Percentiles rank a stretch among this genome's conserved stretches.
Conservation (phyloP, 345 rosid species). For the Lumnitzera racemosa region DNA sequence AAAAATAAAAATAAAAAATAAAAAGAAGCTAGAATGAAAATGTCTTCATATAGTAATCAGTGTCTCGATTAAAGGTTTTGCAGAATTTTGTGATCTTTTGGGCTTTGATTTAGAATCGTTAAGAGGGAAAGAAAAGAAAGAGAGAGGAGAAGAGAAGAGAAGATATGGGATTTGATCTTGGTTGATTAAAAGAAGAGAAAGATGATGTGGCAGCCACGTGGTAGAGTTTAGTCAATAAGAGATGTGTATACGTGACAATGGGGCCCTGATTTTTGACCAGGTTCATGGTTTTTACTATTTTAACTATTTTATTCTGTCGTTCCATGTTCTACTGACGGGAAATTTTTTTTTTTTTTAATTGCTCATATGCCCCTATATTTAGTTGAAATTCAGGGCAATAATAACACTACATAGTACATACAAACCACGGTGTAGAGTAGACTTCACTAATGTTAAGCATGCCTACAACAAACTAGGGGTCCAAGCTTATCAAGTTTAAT, state of each 20-base stretch:
- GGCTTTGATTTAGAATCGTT: conserved; percentile 26
- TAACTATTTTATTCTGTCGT: no score
- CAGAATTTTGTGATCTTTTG: background rate
- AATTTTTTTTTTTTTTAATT: no score
- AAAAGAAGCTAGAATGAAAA: background rate
- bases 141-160: background rate
- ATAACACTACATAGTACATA: no score
- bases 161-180: background rate
- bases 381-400: no score
- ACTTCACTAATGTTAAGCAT: no score
- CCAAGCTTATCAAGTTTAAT: no score
- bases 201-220: conserved; percentile 31
- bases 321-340: no score
- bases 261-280: conserved; percentile 10
- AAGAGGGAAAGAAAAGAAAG: conserved; percentile 19
- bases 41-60: no score
- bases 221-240: conserved; percentile 12
- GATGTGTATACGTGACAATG: conserved; percentile 17
- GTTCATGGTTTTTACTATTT: background rate
- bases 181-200: conserved; percentile 15
- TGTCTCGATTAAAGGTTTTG: no score
- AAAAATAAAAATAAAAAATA: conserved; percentile 4
- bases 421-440: no score
- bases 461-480: no score
- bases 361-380: no score